phyloP scores from a whole-genome alignment of 177 flowering plant species.

The Vitis hybrid region DNA sequence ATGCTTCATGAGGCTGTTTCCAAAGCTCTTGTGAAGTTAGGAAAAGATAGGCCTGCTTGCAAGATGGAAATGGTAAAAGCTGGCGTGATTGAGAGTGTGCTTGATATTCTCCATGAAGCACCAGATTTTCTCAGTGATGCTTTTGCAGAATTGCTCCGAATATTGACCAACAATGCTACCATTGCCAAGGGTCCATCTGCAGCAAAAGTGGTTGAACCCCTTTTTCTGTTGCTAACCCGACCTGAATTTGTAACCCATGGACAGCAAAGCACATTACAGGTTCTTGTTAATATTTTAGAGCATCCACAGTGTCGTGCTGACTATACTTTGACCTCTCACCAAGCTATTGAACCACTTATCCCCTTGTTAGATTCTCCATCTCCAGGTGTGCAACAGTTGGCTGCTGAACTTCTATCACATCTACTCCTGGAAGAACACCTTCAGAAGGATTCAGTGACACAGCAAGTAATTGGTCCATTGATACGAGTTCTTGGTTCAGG shows the following conservation, averaged over 20 bases:
- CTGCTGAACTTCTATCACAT: constrained; percentile 95
- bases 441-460: constrained; percentile 76
- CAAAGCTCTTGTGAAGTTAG: constrained; percentile 87
- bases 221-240: constrained; percentile 66
- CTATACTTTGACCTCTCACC: constrained; percentile 65
- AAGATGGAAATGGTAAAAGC: constrained; percentile 99
- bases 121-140: constrained; percentile 93
- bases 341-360: constrained; percentile 81
- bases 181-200: constrained; percentile 94
- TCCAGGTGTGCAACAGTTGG: constrained; percentile 84
- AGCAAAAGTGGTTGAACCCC: constrained; percentile 92
- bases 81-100: constrained; percentile 78
- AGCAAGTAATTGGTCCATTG: constrained; percentile 83
- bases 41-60: constrained; percentile 95
- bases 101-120: constrained; percentile 90
- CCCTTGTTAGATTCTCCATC: constrained; percentile 83
- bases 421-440: constrained; percentile 87
- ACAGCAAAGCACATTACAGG: constrained; percentile 91
- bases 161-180: constrained; percentile 85
- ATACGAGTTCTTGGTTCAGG: constrained; percentile 83
- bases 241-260: constrained; percentile 90
- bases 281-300: constrained; percentile 91
- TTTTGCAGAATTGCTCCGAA: constrained; percentile 93
- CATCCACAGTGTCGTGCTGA: constrained; percentile 90
- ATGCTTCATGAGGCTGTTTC: constrained; percentile 84